Base-by-base conservation (phyloP, 176 grass and related monocot genomes). In the Raddia distichophylla region DNA sequence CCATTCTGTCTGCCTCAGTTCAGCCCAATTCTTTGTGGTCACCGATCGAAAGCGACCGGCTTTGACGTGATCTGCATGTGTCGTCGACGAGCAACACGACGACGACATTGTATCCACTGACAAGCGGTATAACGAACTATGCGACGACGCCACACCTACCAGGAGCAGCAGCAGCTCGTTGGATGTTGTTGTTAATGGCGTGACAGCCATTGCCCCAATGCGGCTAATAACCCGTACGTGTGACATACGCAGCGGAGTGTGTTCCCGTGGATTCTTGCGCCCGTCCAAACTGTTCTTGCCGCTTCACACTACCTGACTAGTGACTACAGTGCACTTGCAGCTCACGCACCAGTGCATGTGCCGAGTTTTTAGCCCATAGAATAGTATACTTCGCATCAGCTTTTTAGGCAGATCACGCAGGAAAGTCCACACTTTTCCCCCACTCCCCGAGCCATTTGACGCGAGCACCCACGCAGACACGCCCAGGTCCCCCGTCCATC, bases 401-500 rank as follows among this genome's bases (percentile, higher is more conserved):
- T 40, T 40, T 40, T 40, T 40, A 40, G 37, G 82, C 63, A 18
- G 73, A 76, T 84, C 73, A 22, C 10, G 42, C 62, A 8, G 63
- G 63, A 69, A 67, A 84, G 52, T 60, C 82, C 19, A 67, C 17
- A 67, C 53, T 16, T 71, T 67, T 6, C 15, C 42, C 19, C 44
- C 57, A 40, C 53, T 19, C 20, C 22, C 27, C 55, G 44, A 11
- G 40, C 40, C 82, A 22, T 17, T 67, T 58, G 50, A 58, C 71
- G 80, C 32, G 68, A 73, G 67, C 80, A 61, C 20, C 45, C 57
- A 35, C 68, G 62, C 70, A 40, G 67, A 6, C 47, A 14, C 72
- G 13, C 63, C 60, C 53, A 53, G 17, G 87, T 78, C 83, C 59
- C 59, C 88, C 83, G 77, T 86, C 83, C 50, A 51, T 9, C 43